Evolutionary conservation across 2,329 filamentous ascomycete species (phyloP).

Genomic region (Xenoacremonium recifei): DNA sequence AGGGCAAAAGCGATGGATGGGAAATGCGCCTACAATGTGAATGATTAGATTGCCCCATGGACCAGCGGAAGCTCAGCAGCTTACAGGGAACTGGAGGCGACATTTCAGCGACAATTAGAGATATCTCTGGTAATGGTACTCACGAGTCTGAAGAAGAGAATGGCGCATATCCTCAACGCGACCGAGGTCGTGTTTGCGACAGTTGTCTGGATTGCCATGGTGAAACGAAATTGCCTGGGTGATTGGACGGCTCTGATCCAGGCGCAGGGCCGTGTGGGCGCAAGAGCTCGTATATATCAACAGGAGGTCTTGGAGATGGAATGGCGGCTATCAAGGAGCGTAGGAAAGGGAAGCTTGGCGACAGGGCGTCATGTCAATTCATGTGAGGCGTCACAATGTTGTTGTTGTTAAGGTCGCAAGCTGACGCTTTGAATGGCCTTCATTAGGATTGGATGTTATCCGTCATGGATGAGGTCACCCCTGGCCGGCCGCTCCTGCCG

Average conservation of each 20-base stretch:
- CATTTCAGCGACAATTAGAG: conserved; percentile 15
- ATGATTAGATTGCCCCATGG: conserved; percentile 8
- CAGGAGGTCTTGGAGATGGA: too few relatives aligned
- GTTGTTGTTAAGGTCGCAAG: not conserved
- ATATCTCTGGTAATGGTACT: conserved; percentile 10
- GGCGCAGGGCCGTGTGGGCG: too few relatives aligned
- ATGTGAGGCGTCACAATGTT: conserved; percentile 4
- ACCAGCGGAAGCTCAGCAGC: conserved; percentile 8
- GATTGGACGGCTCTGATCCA: not conserved
- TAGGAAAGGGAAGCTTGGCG: conserved; percentile 14
- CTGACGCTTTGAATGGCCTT: not conserved
- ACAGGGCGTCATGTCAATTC: conserved; percentile 11
- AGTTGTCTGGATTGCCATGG: conserved; percentile 30
- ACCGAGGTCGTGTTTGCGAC: conserved; percentile 35
- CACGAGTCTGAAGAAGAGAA: conserved; percentile 38
- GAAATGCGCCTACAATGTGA: conserved; percentile 33
- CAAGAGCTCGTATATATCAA: too few relatives aligned
- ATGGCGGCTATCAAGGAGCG: conserved; percentile 17
- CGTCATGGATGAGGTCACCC: conserved; percentile 10
- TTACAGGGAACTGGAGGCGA: conserved; percentile 34
- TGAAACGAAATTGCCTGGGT: conserved; percentile 11
- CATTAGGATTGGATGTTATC: not conserved
- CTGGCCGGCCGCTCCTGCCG: conserved; percentile 1
- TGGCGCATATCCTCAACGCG: conserved; percentile 34
- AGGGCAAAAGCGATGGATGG: conserved; percentile 59